These are phyloP conservation scores for Globisporangium ultimum DNA, from an alignment of 352 stramenopile genomes.

Conservation along the genomic window DNA sequence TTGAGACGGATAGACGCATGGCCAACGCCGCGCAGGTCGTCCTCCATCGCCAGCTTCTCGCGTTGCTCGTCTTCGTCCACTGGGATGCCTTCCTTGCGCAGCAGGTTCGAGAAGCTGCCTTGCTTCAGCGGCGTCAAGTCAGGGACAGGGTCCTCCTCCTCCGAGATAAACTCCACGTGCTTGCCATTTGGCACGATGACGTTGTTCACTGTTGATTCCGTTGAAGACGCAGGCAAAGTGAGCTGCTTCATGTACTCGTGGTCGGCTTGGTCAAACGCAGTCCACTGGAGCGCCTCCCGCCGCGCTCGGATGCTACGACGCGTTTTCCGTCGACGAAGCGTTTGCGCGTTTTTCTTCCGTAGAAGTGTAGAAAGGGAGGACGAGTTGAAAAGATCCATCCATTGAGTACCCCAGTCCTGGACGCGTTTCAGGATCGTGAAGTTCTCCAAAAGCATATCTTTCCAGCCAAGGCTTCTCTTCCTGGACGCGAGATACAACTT, in stretches of 20 bases:
- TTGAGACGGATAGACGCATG: constrained; percentile 15
- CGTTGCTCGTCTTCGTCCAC: constrained; percentile 44
- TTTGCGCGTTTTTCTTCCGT: constrained; percentile 10
- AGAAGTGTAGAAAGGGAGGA: constrained; percentile 9
- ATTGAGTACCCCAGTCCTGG: constrained; percentile 23
- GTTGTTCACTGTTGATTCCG: not conserved
- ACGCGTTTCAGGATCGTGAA: constrained; percentile 38
- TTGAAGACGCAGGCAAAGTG: constrained; percentile 7
- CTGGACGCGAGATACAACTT: constrained; percentile 40
- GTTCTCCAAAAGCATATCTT: constrained; percentile 31
- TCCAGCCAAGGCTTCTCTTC: constrained; percentile 33
- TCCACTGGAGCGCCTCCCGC: constrained; percentile 20
- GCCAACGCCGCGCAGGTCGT: constrained; percentile 38
- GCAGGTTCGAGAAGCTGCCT: constrained; percentile 42
- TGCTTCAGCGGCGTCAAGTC: constrained; percentile 34
- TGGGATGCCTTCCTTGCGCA: constrained; percentile 41
- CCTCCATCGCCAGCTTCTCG: constrained; percentile 24
- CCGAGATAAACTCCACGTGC: not conserved
- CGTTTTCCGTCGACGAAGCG: constrained; percentile 12
- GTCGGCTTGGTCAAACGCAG: constrained; percentile 40
- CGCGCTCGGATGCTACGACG: constrained; percentile 7
- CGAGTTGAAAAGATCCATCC: constrained; percentile 23
- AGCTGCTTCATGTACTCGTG: constrained; percentile 44
- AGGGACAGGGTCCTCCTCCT: constrained; percentile 9
- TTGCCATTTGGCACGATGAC: not conserved